Evolutionary conservation across 2,329 filamentous ascomycete genomes (phyloP).

Genomic region (Colletotrichum filicis): DNA sequence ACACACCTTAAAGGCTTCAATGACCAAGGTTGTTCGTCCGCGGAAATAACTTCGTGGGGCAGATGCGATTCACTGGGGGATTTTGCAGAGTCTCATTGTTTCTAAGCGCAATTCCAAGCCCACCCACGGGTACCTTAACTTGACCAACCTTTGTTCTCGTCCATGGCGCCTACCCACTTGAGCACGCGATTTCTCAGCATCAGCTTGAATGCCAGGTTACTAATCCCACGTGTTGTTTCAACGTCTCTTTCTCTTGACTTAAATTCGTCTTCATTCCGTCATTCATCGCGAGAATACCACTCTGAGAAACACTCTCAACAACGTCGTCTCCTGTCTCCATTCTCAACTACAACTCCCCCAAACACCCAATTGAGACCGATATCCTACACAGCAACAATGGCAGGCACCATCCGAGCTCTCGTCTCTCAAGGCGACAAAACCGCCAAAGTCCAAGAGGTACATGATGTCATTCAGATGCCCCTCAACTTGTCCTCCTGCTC

Average conservation of each 20-base stretch:
- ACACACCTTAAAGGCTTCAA: background rate
- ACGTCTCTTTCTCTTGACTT: background rate
- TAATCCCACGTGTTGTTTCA: background rate
- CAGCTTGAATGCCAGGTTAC: background rate
- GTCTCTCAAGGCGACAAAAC: constrained; percentile 44
- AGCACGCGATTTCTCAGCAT: background rate
- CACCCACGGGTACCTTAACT: too few relatives aligned
- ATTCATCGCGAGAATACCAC: background rate
- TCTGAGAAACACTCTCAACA: background rate
- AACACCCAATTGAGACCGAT: too few relatives aligned
- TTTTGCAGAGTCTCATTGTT: background rate
- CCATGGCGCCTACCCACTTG: background rate
- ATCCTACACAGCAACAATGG: background rate
- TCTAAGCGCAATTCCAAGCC: background rate
- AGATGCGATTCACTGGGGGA: background rate
- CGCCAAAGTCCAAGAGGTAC: constrained; percentile 42
- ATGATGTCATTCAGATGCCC: background rate
- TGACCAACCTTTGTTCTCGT: background rate
- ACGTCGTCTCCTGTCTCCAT: background rate
- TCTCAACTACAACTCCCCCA: rapidly evolving
- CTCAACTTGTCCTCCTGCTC: background rate
- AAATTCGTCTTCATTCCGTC: background rate
- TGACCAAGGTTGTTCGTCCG: background rate
- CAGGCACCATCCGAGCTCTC: constrained; percentile 42
- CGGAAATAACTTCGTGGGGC: background rate